Evolutionary conservation across 495 filamentous ascomycete species (phyloP).

Genomic region (Xylaria flabelliformis): DNA sequence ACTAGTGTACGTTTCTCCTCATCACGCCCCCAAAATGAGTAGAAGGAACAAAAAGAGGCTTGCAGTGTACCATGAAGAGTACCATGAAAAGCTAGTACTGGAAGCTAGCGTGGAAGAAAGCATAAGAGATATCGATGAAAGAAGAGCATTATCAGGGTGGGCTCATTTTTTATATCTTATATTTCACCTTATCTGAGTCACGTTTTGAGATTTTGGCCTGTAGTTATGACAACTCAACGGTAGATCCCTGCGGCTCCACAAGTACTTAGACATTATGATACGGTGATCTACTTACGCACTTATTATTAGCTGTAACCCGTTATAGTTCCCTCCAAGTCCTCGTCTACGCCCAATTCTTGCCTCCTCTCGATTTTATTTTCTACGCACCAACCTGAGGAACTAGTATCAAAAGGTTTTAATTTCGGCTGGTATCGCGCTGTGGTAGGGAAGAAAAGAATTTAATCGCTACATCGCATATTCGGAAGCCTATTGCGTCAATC

Average conservation of each 20-base stretch:
- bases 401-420: background rate
- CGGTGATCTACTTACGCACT: conserved; percentile 8
- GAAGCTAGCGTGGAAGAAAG: background rate
- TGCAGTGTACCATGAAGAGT: background rate
- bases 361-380: background rate
- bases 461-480: background rate
- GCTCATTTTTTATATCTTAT: background rate
- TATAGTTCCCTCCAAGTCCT: conserved; percentile 8
- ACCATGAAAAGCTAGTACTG: background rate
- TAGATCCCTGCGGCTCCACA: conserved; percentile 22
- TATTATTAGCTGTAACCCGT: background rate
- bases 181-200: background rate
- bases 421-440: background rate
- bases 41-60: background rate
- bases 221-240: conserved; percentile 23
- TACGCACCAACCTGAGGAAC: background rate
- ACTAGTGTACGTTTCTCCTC: background rate
- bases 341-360: background rate
- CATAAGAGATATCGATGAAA: background rate
- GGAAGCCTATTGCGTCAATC: too few relatives aligned
- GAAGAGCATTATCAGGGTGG: background rate
- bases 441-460: background rate
- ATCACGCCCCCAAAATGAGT: background rate
- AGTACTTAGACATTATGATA: background rate
- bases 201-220: background rate